These are phyloP conservation scores for Phragmites australis DNA, from an alignment of 176 grass and related monocot genomes.

Conservation along the genomic window DNA sequence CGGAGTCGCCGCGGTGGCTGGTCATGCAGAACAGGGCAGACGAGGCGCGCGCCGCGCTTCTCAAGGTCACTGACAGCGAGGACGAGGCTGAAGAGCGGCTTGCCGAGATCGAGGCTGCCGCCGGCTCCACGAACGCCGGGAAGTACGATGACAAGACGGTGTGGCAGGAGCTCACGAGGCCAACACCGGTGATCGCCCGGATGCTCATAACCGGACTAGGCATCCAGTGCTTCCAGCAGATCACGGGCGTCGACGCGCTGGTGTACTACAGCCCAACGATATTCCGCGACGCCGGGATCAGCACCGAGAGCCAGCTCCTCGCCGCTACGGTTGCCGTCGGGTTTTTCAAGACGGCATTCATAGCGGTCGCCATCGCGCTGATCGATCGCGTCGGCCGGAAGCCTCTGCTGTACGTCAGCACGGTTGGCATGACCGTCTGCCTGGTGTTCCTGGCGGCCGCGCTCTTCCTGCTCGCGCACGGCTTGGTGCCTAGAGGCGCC, in stretches of 20 bases:
- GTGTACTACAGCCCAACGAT: constrained; percentile 81
- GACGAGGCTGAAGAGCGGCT: constrained; percentile 57
- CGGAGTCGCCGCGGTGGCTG: constrained; percentile 81
- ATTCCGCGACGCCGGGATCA: constrained; percentile 63
- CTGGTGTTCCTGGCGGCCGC: constrained; percentile 49
- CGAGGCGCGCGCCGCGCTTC: constrained; percentile 59
- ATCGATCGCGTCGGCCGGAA: constrained; percentile 64
- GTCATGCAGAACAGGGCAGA: constrained; percentile 54
- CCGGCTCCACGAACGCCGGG: neutral
- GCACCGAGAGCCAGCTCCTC: constrained; percentile 52
- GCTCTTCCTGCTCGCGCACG: constrained; percentile 37
- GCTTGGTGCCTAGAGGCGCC: constrained; percentile 28
- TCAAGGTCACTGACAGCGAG: constrained; percentile 54
- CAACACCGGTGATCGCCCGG: constrained; percentile 53
- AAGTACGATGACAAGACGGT: constrained; percentile 37
- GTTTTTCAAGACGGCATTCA: constrained; percentile 64
- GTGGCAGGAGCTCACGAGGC: constrained; percentile 56
- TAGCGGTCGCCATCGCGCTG: constrained; percentile 60
- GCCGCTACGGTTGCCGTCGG: constrained; percentile 70
- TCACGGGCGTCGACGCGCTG: constrained; percentile 66
- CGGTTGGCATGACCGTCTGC: constrained; percentile 68
- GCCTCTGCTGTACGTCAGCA: constrained; percentile 68
- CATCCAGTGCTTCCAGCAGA: constrained; percentile 76
- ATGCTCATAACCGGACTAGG: constrained; percentile 63
- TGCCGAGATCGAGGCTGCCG: constrained; percentile 65